phyloP scores from a whole-genome alignment of 176 grass and related monocot genomes.

The Olyra latifolia region DNA sequence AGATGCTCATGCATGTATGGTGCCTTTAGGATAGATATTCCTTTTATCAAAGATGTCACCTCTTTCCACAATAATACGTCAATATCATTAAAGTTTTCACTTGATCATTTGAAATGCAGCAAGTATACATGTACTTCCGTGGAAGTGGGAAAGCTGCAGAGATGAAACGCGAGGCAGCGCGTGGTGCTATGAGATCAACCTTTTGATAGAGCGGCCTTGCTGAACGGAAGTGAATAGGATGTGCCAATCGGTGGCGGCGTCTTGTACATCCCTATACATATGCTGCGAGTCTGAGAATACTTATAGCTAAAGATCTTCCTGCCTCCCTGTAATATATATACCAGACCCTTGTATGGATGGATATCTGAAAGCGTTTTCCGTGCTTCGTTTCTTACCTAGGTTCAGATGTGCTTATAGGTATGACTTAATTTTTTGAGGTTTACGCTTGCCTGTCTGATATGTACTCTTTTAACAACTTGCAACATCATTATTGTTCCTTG shows the following conservation, averaged over 20 bases:
- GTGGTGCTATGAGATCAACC: conserved; percentile 64
- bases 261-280: conserved; percentile 46
- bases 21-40: background rate
- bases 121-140: conserved; percentile 91
- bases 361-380: background rate
- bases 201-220: conserved; percentile 48
- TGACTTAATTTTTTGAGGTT: background rate
- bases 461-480: background rate
- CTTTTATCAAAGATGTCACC: background rate
- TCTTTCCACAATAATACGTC: background rate
- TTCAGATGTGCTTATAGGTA: conserved; percentile 39
- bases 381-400: conserved; percentile 40
- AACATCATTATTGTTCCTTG: background rate
- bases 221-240: conserved; percentile 37
- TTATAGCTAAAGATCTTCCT: conserved; percentile 27
- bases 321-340: conserved; percentile 56
- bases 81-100: background rate
- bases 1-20: background rate
- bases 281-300: conserved; percentile 16
- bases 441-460: background rate
- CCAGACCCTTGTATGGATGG: conserved; percentile 7
- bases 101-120: conserved; percentile 45
- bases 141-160: conserved; percentile 75
- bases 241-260: conserved; percentile 12
- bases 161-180: conserved; percentile 67